Conservation (phyloP, 192 early-diverging fungal genomes). For the Rhizophagus clarus region DNA sequence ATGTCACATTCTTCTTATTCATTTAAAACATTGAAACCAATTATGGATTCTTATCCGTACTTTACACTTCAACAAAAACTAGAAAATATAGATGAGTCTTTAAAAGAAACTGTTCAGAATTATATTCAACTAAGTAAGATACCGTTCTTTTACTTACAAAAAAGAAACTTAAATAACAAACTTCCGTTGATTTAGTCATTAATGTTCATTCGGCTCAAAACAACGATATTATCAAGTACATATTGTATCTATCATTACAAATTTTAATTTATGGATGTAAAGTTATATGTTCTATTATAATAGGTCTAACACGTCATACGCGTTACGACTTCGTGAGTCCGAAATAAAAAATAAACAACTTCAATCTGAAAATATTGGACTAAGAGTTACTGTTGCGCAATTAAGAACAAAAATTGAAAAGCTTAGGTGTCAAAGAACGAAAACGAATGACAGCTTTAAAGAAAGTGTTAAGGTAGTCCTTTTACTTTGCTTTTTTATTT, state of each 20-base stretch:
- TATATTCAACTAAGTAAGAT: not conserved
- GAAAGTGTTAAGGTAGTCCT: not conserved
- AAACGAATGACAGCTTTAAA: not conserved
- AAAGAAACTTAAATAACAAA: not conserved
- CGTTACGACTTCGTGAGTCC: not conserved
- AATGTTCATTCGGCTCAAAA: not conserved
- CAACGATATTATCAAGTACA: not conserved
- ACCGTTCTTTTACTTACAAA: not conserved
- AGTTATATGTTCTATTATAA: not conserved
- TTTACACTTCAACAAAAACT: not conserved
- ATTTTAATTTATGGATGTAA: not conserved
- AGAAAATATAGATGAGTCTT: not conserved
- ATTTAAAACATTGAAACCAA: not conserved
- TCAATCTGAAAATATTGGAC: not conserved
- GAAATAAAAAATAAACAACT: not conserved
- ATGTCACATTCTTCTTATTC: no score
- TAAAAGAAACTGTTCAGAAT: not conserved
- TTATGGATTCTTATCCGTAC: not conserved
- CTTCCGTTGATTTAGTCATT: not conserved
- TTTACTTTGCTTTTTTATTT: no score
- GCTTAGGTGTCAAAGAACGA: not conserved
- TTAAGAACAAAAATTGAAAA: not conserved
- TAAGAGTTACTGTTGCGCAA: not conserved
- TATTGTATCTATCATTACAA: not conserved
- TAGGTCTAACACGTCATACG: not conserved